Conservation (phyloP, 139 green algal species). For the Spirogloea muscicola region DNA sequence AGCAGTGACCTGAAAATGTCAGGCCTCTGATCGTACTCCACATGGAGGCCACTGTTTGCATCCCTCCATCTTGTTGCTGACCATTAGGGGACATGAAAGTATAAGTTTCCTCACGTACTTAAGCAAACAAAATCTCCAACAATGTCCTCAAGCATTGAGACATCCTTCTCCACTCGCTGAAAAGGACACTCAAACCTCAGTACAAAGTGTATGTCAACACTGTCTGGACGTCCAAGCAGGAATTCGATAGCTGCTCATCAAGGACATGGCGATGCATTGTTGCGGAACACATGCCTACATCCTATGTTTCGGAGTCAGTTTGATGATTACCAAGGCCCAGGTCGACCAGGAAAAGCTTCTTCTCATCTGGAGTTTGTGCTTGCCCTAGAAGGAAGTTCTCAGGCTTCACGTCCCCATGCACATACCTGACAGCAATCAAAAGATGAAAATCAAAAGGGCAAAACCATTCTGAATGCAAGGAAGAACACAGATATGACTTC, state of each 20-base stretch:
- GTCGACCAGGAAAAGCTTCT: conserved; percentile 95
- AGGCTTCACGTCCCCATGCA: conserved; percentile 98
- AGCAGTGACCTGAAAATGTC: conserved; percentile 86
- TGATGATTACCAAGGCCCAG: conserved; percentile 75
- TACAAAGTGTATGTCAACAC: no score
- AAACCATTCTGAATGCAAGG: neutral
- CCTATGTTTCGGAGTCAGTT: neutral
- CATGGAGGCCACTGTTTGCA: conserved; percentile 78
- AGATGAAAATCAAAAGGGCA: neutral
- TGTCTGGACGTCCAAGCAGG: neutral
- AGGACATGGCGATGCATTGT: no score
- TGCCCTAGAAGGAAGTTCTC: conserved; percentile 98
- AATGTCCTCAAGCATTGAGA: no score
- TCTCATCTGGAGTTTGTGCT: conserved; percentile 74
- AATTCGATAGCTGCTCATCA: neutral
- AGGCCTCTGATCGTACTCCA: conserved; percentile 98
- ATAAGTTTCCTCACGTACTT: neutral
- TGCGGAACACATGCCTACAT: neutral
- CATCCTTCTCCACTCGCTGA: no score
- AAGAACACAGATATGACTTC: no score
- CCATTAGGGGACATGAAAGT: neutral
- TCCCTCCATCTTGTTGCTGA: conserved; percentile 86
- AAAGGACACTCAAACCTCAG: neutral
- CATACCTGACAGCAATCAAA: conserved; percentile 62
- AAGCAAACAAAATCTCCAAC: neutral